Percentiles rank a stretch among this genome's conserved stretches.
phyloP scores from a whole-genome alignment of 2,329 filamentous ascomycete species.

The Orbilia ellipsospora region DNA sequence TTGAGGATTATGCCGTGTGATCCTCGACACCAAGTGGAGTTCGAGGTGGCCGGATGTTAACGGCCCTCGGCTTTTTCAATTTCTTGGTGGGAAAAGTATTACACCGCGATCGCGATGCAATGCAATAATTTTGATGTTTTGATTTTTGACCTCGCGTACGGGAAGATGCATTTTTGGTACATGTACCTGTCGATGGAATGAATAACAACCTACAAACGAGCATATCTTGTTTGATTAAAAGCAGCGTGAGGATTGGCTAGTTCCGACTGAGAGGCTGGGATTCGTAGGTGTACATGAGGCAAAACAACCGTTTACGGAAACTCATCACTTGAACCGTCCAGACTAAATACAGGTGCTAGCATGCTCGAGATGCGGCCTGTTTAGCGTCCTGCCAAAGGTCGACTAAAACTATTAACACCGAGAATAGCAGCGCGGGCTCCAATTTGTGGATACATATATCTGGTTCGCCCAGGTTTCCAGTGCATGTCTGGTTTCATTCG shows the following conservation, averaged over 20 bases:
- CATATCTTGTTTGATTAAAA: slow-evolving; percentile 9
- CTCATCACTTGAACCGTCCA: slow-evolving; percentile 50
- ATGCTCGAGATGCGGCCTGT: slow-evolving; percentile 16
- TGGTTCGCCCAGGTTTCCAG: slow-evolving; percentile 42
- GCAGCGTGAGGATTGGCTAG: slow-evolving; percentile 44
- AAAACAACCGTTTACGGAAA: slow-evolving; percentile 56
- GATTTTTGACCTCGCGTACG: slow-evolving; percentile 1
- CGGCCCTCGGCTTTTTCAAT: slow-evolving; percentile 3
- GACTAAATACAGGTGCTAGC: slow-evolving; percentile 18
- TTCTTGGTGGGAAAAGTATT: too few relatives aligned
- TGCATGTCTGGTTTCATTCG: slow-evolving; percentile 19
- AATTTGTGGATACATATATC: slow-evolving; percentile 54
- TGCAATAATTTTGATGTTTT: slow-evolving; percentile 1
- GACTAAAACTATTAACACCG: slow-evolving; percentile 25
- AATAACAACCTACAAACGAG: slow-evolving; percentile 1
- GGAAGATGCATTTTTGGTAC: slow-evolving; percentile 2
- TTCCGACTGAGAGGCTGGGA: slow-evolving; percentile 44
- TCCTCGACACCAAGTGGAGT: slow-evolving; percentile 16
- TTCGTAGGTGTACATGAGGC: slow-evolving; percentile 42
- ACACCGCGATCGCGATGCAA: neutral
- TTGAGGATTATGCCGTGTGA: slow-evolving; percentile 47
- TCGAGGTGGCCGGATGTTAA: slow-evolving; percentile 35
- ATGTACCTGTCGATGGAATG: slow-evolving; percentile 33
- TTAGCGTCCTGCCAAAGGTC: slow-evolving; percentile 36
- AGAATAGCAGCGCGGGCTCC: slow-evolving; percentile 47